Percentiles rank a stretch among this genome's conserved stretches.
Evolutionary conservation across 352 stramenopile species (phyloP).

Genomic region (Phytophthora fragariae): DNA sequence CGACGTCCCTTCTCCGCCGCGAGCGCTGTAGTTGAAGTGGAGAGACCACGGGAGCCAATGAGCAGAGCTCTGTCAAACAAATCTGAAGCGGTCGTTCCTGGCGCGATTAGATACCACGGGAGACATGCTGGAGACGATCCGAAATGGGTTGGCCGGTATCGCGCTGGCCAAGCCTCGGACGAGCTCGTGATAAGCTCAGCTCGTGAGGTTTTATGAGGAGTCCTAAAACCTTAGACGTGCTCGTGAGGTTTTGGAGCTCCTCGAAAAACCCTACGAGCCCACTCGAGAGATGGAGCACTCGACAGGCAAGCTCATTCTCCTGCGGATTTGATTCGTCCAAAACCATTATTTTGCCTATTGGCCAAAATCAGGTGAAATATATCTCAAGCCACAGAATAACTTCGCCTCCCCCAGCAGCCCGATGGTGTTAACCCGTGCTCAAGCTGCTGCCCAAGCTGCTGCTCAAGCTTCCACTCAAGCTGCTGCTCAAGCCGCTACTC

Average conservation of each 20-base stretch:
- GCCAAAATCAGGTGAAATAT: too few species aligned
- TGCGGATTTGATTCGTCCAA: too few species aligned
- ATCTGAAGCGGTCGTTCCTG: conserved; percentile 19
- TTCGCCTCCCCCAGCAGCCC: too few species aligned
- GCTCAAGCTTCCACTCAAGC: too few species aligned
- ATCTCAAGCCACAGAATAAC: too few species aligned
- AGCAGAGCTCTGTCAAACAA: conserved; percentile 27
- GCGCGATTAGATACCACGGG: conserved; percentile 21
- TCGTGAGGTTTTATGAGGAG: conserved; percentile 7
- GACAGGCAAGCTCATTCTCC: too few species aligned
- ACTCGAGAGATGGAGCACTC: too few species aligned
- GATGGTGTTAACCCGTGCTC: too few species aligned
- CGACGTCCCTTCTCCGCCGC: conserved; percentile 8
- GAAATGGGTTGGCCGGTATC: background rate
- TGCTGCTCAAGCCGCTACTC: too few species aligned
- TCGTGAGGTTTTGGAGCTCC: conserved; percentile 10
- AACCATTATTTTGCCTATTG: too few species aligned
- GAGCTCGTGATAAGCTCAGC: background rate
- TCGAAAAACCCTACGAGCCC: conserved; percentile 7
- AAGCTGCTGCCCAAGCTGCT: too few species aligned
- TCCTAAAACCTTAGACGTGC: conserved; percentile 1
- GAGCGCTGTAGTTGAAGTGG: conserved; percentile 12
- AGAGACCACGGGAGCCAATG: conserved; percentile 10
- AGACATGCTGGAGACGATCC: conserved; percentile 20
- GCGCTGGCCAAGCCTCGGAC: conserved; percentile 6